Evolutionary conservation across 2,329 filamentous ascomycete species (phyloP).

Genomic region (Arthrobotrys sinensis): DNA sequence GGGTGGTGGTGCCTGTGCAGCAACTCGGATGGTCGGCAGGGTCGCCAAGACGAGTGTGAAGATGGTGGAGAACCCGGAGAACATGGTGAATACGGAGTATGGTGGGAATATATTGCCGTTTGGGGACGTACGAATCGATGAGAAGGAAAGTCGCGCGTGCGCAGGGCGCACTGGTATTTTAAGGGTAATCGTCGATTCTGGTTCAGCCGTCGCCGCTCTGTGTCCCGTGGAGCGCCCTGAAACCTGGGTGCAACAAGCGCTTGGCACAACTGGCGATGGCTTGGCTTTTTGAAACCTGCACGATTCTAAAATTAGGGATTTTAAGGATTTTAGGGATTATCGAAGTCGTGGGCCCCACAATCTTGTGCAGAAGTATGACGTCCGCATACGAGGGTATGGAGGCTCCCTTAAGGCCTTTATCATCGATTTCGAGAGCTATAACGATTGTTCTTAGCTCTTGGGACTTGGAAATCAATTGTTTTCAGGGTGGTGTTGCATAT

Average conservation of each 20-base stretch:
- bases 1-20: constrained; percentile 10
- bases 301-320: constrained; percentile 11
- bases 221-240: not conserved
- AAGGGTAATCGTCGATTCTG: not conserved
- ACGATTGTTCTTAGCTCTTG: no score
- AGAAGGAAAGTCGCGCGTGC: not conserved
- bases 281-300: not conserved
- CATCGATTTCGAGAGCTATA: no score
- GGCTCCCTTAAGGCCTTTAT: no score
- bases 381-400: no score
- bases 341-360: no score
- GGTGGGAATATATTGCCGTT: constrained; percentile 4
- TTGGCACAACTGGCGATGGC: not conserved
- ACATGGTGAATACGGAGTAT: constrained; percentile 7
- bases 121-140: not conserved
- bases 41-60: not conserved
- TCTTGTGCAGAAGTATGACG: no score
- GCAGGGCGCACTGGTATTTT: constrained; percentile 7
- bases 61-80: not conserved
- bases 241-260: not conserved
- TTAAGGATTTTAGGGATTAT: not conserved
- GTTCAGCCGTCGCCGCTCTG: not conserved
- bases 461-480: no score
- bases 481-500: no score
- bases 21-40: not conserved